Evolutionary conservation across 2,329 filamentous ascomycete species (phyloP), one percentile per base, ranked within the genome.

Genomic region (Bertia moriformis): DNA sequence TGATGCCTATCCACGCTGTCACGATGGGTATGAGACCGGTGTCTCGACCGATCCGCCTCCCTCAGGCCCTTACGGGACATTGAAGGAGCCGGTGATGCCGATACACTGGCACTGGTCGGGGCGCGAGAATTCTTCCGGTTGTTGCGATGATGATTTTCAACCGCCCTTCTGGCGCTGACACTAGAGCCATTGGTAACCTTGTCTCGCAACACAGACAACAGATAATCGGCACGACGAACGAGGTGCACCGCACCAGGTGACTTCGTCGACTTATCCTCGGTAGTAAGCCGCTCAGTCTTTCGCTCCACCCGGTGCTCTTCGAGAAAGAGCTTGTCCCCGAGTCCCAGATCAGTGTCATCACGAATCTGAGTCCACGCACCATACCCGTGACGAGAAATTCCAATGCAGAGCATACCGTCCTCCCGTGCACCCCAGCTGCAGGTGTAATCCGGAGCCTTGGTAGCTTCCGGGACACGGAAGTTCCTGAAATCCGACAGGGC

Each of bases 221-320:
- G 59, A 49, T 80, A 80, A 45, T 78, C 76, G n/a, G 73, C 73
- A 40, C 75, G 67, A 37, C 75, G 71, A 29, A 79, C 74, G 22
- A 80, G 66, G 49, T 80, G 75, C 17, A 80, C 75, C 32, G 75
- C 75, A 15, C 74, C 75, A 2, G 75, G 75, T 10, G 75, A 78
- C 44, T 78, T 78, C 5, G 61, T 63, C 19, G 59, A 50, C 42
- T 62, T 62, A 19, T 58, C 55, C n/a, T 59, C 64, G 69, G n/a
- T 66, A 66, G 49, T 73, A 73, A 44, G 69, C 58, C 91, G 81
- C 57, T 95, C 87, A 51, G 91, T 88, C 56, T 96, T 96, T 62
- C 93, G 91, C 57, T 93, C 91, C 14, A 96, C 89, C n/a, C 89
- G 83, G 56, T 96, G 88, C 58, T 98, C 93, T 55, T 98, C 91